Conservation (phyloP, 2,329 filamentous ascomycete species). For the Aspergillus cejpii region DNA sequence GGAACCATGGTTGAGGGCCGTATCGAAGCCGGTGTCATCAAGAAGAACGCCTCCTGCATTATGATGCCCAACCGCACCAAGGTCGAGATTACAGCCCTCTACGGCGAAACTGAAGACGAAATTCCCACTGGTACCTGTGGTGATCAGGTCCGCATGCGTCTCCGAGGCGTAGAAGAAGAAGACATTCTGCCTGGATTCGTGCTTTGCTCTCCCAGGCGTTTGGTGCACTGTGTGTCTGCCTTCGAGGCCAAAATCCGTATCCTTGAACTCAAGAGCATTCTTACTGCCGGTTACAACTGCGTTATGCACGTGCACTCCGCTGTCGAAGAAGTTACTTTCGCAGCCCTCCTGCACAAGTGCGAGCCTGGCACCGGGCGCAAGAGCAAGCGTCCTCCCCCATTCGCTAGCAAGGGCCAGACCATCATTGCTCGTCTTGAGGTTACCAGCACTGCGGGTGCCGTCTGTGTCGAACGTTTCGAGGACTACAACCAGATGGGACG, state of each 20-base stretch:
- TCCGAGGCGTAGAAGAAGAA: conserved; percentile 95
- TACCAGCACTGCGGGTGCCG: conserved; percentile 72
- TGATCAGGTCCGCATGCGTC: conserved; percentile 86
- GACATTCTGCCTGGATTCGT: conserved; percentile 94
- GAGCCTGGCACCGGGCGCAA: conserved; percentile 91
- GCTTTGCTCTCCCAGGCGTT: conserved; percentile 85
- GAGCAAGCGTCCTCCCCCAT: conserved; percentile 87
- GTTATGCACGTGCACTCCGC: conserved; percentile 96
- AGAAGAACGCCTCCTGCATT: conserved; percentile 76
- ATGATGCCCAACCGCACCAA: conserved; percentile 94
- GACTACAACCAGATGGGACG: conserved; percentile 92
- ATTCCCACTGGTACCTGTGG: conserved; percentile 74
- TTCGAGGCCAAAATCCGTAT: conserved; percentile 98
- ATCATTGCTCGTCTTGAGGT: conserved; percentile 91
- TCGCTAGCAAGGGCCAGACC: conserved; percentile 70
- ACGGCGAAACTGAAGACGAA: conserved; percentile 95
- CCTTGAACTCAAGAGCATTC: conserved; percentile 86
- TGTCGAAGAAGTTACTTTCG: conserved; percentile 94
- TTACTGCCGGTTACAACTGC: conserved; percentile 94
- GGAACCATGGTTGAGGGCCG: conserved; percentile 97
- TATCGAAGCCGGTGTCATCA: conserved; percentile 88
- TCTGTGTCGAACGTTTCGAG: conserved; percentile 91
- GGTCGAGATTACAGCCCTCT: conserved; percentile 75
- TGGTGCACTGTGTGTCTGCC: conserved; percentile 78
- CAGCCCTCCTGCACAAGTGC: conserved; percentile 79